Base-by-base conservation (phyloP, 2,329 filamentous ascomycete species). In the Pseudogymnoascus sp. region DNA sequence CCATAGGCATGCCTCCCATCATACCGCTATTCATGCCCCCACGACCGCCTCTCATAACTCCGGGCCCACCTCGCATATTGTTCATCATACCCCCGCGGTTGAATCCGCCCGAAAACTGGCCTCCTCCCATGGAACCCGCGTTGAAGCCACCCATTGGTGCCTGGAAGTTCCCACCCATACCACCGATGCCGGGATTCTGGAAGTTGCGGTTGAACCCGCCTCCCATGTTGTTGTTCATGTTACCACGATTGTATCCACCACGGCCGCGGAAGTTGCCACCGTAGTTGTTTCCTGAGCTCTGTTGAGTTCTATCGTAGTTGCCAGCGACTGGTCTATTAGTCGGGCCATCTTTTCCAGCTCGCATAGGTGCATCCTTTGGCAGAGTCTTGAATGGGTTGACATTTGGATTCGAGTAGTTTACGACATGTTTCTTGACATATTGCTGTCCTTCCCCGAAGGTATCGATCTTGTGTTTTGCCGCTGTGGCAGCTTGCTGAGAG, bases 331-430 rank as follows among this genome's bases (percentile, higher is more conserved):
- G 75, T 31, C 85, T 81, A 62, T 85, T 85, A 65, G 85, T 68
- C 80, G 71, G 71, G 48, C 80, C 79, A 48, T 87, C 85, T 73
- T 91, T 88, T 39, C 82, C 87, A 65, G 80, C 81, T 28, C 90
- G 85, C 70, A 84, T 83, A 0, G 90, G 92, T 0, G 89, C 88
- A 74, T 96, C 93, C 78, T 96, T 96, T 16, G 92, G 93, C 4
- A 96, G 79, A 0, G 92, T 97, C 68, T 90, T 88, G 83, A 96
- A 98, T 0, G 93, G 92, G 74, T 98, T 98, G 69, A 84, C 82
- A 60, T 85, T 83, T 0, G 92, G 87, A 68, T 85, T 88, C 62
- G 90, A 89, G 79, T 92, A 97, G 65, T 85, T 85, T 57, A 90
- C 85, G 0, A 81, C 83, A 68, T 90, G 83, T 73, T 93, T 93